These are phyloP conservation scores for Aspergillus fumigatiaffinis DNA, from an alignment of 2,329 filamentous ascomycete species.

Conservation along the genomic window DNA sequence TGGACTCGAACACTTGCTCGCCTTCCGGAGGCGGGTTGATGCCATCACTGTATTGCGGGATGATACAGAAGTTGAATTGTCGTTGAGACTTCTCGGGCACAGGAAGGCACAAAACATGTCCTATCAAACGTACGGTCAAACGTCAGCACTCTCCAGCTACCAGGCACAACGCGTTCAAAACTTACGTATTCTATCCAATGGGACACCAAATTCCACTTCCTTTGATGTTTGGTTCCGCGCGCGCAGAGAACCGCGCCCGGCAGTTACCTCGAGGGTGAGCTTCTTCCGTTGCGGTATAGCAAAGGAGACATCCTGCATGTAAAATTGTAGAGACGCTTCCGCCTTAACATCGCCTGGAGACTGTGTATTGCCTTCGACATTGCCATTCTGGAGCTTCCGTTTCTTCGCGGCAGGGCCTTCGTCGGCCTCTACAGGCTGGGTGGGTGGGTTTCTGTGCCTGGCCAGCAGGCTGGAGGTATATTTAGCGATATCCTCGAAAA, in stretches of 20 bases:
- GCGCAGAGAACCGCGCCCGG: slow-evolving; percentile 40
- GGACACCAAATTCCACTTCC: slow-evolving; percentile 52
- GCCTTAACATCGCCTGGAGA: slow-evolving; percentile 30
- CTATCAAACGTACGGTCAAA: slow-evolving; percentile 23
- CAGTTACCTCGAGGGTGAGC: slow-evolving; percentile 55
- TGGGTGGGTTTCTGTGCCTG: slow-evolving; percentile 24
- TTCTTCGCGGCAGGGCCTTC: slow-evolving; percentile 45
- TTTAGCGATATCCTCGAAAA: slow-evolving; percentile 50
- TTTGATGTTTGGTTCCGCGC: slow-evolving; percentile 49
- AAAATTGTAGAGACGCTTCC: slow-evolving; percentile 38
- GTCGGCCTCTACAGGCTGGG: slow-evolving; percentile 23
- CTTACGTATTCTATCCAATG: slow-evolving; percentile 48
- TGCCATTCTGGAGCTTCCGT: slow-evolving; percentile 46
- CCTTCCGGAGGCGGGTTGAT: slow-evolving; percentile 44
- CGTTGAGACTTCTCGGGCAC: slow-evolving; percentile 62
- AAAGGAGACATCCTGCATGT: slow-evolving; percentile 56
- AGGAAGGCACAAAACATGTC: slow-evolving; percentile 58
- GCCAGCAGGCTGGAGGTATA: slow-evolving; percentile 40
- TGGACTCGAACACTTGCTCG: slow-evolving; percentile 47
- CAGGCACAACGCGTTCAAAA: slow-evolving; percentile 5
- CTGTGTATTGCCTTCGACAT: slow-evolving; percentile 22
- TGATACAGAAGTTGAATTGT: slow-evolving; percentile 60
- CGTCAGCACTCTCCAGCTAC: slow-evolving; percentile 5
- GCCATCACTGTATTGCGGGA: slow-evolving; percentile 51
- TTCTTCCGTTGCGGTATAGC: slow-evolving; percentile 62